Evolutionary conservation across 1,284 basidiomycete genomes (phyloP).

Genomic region (Ganoderma resinaceum): DNA sequence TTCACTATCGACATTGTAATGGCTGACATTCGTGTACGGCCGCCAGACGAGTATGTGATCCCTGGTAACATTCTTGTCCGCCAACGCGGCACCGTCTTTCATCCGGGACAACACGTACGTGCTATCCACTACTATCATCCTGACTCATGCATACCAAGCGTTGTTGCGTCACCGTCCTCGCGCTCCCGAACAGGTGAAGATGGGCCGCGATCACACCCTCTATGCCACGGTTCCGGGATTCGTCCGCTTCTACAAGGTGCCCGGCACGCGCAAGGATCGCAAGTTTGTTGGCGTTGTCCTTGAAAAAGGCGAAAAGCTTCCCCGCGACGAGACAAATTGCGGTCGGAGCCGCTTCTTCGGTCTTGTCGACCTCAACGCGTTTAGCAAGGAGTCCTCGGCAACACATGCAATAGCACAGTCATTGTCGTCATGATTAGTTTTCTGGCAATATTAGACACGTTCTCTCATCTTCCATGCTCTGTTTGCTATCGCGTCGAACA

Average conservation of each 20-base stretch:
- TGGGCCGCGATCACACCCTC: slow-evolving; percentile 92
- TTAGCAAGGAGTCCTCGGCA: slow-evolving; percentile 18
- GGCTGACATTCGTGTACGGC: background rate
- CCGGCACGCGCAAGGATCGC: slow-evolving; percentile 72
- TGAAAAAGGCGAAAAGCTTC: slow-evolving; percentile 81
- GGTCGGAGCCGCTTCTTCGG: slow-evolving; percentile 85
- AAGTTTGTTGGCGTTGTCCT: slow-evolving; percentile 87
- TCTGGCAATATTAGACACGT: background rate
- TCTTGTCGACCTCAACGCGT: slow-evolving; percentile 62
- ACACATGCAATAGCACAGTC: slow-evolving; percentile 12
- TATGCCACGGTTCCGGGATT: slow-evolving; percentile 89
- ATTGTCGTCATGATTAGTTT: slow-evolving; percentile 10
- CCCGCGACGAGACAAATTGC: slow-evolving; percentile 72
- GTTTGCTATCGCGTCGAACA: background rate
- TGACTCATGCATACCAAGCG: background rate
- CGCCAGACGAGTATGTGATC: slow-evolving; percentile 83
- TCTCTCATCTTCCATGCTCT: background rate
- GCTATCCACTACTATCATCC: background rate
- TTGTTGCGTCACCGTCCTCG: slow-evolving; percentile 13
- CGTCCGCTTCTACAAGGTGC: slow-evolving; percentile 89
- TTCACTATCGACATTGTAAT: slow-evolving; percentile 1
- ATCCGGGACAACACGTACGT: slow-evolving; percentile 89
- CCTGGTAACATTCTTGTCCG: slow-evolving; percentile 95
- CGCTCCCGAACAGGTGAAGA: slow-evolving; percentile 68
- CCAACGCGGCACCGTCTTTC: slow-evolving; percentile 89